A percentile compares a stretch with the other conserved stretches of the same genome.
Conservation (phyloP, 164 flowering plant species). For the Macadamia integrifolia region DNA sequence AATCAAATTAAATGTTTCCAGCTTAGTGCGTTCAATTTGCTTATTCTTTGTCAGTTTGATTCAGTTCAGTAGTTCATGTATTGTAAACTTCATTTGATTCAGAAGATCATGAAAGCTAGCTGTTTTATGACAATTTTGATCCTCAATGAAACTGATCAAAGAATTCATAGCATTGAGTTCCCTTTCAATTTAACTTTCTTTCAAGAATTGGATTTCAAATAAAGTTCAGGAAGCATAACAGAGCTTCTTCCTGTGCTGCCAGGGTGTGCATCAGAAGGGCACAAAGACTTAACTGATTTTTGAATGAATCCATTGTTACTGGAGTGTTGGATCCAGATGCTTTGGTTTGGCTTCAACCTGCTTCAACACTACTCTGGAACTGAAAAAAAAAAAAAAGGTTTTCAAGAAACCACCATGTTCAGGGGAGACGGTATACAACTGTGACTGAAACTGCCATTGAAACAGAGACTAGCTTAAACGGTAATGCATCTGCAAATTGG, state of each 20-base stretch:
- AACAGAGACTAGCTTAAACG: constrained; percentile 10
- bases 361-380: constrained; percentile 91
- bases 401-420: constrained; percentile 5
- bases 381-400: constrained; percentile 17
- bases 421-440: background rate
- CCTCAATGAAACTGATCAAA: constrained; percentile 78
- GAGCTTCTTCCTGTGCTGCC: background rate
- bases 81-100: no score
- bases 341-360: constrained; percentile 75
- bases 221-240: background rate
- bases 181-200: background rate
- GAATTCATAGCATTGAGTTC: background rate
- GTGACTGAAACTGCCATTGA: background rate
- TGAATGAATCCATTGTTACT: background rate
- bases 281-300: background rate
- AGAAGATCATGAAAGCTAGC: no score
- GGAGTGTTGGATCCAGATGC: constrained; percentile 40
- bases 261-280: background rate
- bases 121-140: constrained; percentile 23
- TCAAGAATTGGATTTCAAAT: background rate
- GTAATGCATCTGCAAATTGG: constrained; percentile 84
- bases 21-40: no score
- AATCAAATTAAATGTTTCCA: no score
- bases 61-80: no score
- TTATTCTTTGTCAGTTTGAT: no score